Percentiles rank a stretch among this genome's conserved stretches.
Evolutionary conservation across 2,329 filamentous ascomycete species (phyloP).

Genomic region (Pestalotiopsis sp.): DNA sequence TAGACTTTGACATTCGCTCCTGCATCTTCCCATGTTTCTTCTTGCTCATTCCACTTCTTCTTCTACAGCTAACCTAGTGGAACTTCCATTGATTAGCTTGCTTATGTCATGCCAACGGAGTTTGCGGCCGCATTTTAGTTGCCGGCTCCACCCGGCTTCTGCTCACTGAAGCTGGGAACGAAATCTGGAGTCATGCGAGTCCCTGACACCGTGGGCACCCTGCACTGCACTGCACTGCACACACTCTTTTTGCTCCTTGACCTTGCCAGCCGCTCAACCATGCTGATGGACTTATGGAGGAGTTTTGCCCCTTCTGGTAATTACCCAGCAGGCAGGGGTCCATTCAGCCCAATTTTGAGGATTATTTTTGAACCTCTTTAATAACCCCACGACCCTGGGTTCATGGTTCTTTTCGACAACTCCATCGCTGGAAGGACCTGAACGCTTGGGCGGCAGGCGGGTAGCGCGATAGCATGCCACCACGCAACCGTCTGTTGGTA

Average conservation of each 20-base stretch:
- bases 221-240: background rate
- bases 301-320: background rate
- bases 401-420: background rate
- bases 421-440: background rate
- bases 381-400: background rate
- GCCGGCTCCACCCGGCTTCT: constrained; percentile 2
- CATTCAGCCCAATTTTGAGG: background rate
- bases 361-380: background rate
- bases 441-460: too few relatives aligned
- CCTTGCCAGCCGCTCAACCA: background rate
- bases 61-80: background rate
- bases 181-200: background rate
- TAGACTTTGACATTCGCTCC: background rate
- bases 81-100: background rate
- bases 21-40: background rate
- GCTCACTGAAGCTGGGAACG: background rate
- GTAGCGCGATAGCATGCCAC: too few relatives aligned
- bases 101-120: constrained; percentile 5
- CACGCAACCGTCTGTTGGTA: too few relatives aligned
- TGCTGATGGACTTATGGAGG: background rate
- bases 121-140: constrained; percentile 10
- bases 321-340: background rate
- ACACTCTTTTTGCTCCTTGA: background rate
- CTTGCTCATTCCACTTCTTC: background rate
- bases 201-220: background rate